Conservation (phyloP, 1,139 yeast species). For the Magnusiomyces tetraspermus region DNA sequence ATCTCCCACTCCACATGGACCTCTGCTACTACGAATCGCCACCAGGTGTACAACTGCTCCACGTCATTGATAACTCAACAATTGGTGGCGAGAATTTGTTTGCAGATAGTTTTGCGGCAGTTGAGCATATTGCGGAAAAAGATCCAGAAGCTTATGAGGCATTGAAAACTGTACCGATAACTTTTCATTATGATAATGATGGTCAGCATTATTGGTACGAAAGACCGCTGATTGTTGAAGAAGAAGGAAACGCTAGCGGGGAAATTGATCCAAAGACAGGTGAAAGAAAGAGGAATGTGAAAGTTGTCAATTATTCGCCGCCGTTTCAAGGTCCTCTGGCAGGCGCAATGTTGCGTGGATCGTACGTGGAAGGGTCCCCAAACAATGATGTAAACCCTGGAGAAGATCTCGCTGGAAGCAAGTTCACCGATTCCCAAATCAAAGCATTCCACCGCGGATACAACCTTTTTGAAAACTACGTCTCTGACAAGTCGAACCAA, state of each 20-base stretch:
- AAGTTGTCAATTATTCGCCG: conserved; percentile 66
- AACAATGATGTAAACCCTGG: no score
- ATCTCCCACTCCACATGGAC: conserved; percentile 74
- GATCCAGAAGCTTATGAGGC: conserved; percentile 63
- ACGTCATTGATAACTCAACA: conserved; percentile 54
- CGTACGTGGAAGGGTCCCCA: no score
- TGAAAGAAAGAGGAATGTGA: conserved; percentile 35
- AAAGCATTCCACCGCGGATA: conserved; percentile 54
- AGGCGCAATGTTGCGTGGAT: conserved; percentile 21
- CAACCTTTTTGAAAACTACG: conserved; percentile 47
- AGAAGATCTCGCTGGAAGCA: no score
- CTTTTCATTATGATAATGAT: conserved; percentile 61
- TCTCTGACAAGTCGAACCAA: conserved; percentile 49
- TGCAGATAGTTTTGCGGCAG: conserved; percentile 69
- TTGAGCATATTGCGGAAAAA: conserved; percentile 40
- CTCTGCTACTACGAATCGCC: conserved; percentile 72
- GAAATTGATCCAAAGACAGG: conserved; percentile 28
- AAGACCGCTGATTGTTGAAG: conserved; percentile 59
- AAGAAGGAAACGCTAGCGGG: conserved; percentile 27
- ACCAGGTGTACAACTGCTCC: conserved; percentile 70
- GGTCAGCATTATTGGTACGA: conserved; percentile 55
- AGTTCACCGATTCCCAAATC: conserved; percentile 26
- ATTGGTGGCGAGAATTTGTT: conserved; percentile 64
- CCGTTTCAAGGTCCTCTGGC: conserved; percentile 82
- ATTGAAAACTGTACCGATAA: conserved; percentile 52